A percentile compares a stretch with the other conserved stretches of the same genome.
Conservation (phyloP, 1,139 yeast genomes). For the Yamadazyma taylorii region DNA sequence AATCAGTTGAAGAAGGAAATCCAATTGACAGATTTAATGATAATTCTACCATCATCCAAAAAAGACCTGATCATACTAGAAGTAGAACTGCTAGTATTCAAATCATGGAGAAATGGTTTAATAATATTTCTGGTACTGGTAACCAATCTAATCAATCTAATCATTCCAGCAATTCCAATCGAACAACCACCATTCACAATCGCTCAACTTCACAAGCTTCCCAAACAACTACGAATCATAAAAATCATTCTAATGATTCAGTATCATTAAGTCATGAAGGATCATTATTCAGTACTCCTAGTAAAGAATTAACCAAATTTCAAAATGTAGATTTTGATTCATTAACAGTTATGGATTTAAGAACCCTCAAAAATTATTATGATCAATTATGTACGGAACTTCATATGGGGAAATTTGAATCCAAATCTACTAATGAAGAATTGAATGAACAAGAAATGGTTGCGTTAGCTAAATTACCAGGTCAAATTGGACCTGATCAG, state of each 20-base stretch:
- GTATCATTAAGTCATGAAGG: conserved; percentile 16
- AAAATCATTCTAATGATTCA: conserved; percentile 9
- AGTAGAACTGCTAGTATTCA: conserved; percentile 42
- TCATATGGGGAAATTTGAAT: conserved; percentile 15
- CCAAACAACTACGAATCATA: not conserved
- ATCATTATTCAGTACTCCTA: conserved; percentile 19
- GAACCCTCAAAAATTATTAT: conserved; percentile 33
- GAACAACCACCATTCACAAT: conserved; percentile 3
- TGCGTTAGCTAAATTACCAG: not conserved
- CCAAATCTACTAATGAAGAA: conserved; percentile 16
- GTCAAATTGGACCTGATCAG: too few species aligned
- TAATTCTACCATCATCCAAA: conserved; percentile 10
- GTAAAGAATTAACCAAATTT: conserved; percentile 32
- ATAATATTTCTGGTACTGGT: conserved; percentile 23
- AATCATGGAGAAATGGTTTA: conserved; percentile 48
- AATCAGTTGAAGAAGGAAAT: conserved; percentile 30
- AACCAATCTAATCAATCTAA: too few species aligned
- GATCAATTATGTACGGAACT: conserved; percentile 37
- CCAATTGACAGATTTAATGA: conserved; percentile 2
- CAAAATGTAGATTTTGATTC: conserved; percentile 37
- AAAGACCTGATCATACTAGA: conserved; percentile 31
- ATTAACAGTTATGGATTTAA: conserved; percentile 37
- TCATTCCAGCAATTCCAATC: conserved; percentile 1
- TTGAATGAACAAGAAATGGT: conserved; percentile 11
- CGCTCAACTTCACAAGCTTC: conserved; percentile 2